These are phyloP conservation scores for Spongospora subterranea DNA, from an alignment of 208 protist species.

Conservation along the genomic window DNA sequence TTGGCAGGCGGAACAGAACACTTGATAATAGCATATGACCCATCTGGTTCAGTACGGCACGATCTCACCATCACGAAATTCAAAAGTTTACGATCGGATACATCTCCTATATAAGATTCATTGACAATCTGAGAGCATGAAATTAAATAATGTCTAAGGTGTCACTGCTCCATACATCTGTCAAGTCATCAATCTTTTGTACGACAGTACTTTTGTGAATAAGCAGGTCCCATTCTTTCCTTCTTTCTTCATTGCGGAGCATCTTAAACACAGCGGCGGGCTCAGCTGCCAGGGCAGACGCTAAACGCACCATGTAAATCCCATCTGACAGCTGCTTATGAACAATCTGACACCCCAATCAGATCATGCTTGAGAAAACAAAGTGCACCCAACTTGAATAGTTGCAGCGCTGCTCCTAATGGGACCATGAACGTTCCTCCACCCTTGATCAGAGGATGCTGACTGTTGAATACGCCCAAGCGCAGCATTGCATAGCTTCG, in stretches of 20 bases:
- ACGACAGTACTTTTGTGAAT: not conserved
- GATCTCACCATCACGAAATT: not conserved
- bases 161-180: not conserved
- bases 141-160: not conserved
- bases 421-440: not conserved
- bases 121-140: constrained; percentile 8
- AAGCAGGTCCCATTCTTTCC: not conserved
- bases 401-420: not conserved
- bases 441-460: constrained; percentile 41
- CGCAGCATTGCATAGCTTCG: not conserved
- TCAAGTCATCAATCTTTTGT: not conserved
- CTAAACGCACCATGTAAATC: not conserved
- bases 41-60: constrained; percentile 3
- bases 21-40: constrained; percentile 13
- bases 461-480: not conserved
- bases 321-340: constrained; percentile 30
- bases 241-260: not conserved
- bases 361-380: not conserved
- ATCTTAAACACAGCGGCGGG: not conserved
- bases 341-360: constrained; percentile 13
- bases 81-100: not conserved
- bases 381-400: not conserved
- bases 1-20: not conserved
- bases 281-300: not conserved
- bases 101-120: not conserved